Evolutionary conservation across 345 rosid species (phyloP).

Genomic region (Melaleuca alternifolia): DNA sequence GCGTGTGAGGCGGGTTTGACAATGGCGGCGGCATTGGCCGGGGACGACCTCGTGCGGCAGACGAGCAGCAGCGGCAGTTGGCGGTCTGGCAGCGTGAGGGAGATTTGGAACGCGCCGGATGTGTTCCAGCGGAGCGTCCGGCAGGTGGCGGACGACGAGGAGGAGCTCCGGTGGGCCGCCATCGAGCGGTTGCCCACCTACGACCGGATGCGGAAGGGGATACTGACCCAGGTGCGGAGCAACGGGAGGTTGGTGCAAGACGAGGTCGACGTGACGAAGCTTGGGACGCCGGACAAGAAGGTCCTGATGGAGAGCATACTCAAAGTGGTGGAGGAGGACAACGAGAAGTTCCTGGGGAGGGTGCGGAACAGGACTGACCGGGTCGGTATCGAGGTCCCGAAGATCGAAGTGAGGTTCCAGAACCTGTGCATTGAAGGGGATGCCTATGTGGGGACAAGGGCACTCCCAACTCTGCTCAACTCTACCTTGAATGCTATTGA

Average conservation of each 20-base stretch:
- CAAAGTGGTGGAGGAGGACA: constrained; percentile 23
- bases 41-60: constrained; percentile 15
- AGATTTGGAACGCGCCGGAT: constrained; percentile 10
- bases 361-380: constrained; percentile 19
- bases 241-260: constrained; percentile 10
- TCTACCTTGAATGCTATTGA: constrained; percentile 20
- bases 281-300: constrained; percentile 21
- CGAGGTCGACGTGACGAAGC: constrained; percentile 21
- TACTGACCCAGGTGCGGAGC: constrained; percentile 10
- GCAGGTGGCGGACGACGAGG: constrained; percentile 11
- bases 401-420: constrained; percentile 31
- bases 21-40: constrained; percentile 13
- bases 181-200: constrained; percentile 23
- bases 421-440: constrained; percentile 25
- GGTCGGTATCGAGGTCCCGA: constrained; percentile 28
- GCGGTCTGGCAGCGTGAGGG: constrained; percentile 11
- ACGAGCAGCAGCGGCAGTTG: constrained; percentile 15
- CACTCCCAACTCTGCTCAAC: constrained; percentile 31
- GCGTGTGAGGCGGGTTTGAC: background rate
- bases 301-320: constrained; percentile 21
- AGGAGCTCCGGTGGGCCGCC: constrained; percentile 20
- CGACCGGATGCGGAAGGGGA: constrained; percentile 18
- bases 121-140: constrained; percentile 11
- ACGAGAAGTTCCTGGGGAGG: constrained; percentile 13
- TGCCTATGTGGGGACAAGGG: constrained; percentile 27